Conservation (phyloP, 1,284 basidiomycete species). For the Boletellus deceptivus region DNA sequence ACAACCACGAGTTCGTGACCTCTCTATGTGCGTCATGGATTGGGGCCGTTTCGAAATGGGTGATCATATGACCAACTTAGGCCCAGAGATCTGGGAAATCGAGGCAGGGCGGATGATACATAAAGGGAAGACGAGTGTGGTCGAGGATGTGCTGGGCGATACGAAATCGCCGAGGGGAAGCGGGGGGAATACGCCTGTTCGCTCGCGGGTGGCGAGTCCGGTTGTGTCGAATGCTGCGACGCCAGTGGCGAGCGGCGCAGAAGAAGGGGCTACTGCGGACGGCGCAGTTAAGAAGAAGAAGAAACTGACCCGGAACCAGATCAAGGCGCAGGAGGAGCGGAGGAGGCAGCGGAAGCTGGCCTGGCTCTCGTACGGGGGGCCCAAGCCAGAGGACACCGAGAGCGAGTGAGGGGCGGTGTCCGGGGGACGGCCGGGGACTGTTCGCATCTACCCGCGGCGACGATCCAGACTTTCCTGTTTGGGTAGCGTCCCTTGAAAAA, state of each 20-base stretch:
- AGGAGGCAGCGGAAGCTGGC: conserved; percentile 74
- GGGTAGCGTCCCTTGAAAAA: not conserved
- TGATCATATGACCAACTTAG: conserved; percentile 38
- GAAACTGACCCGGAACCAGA: conserved; percentile 86
- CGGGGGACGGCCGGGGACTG: conserved; percentile 22
- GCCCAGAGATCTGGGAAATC: conserved; percentile 82
- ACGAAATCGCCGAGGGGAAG: conserved; percentile 66
- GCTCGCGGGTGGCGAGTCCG: conserved; percentile 64
- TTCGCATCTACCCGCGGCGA: conserved; percentile 25
- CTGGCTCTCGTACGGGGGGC: conserved; percentile 82
- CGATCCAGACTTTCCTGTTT: conserved; percentile 37
- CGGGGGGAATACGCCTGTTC: conserved; percentile 63
- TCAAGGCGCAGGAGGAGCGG: conserved; percentile 86
- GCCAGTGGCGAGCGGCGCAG: conserved; percentile 70
- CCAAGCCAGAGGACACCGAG: conserved; percentile 46
- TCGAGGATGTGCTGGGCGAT: conserved; percentile 74
- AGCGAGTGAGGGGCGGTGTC: conserved; percentile 40
- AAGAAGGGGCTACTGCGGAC: conserved; percentile 47
- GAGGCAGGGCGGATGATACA: conserved; percentile 80
- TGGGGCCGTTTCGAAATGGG: conserved; percentile 12
- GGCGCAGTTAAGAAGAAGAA: conserved; percentile 76
- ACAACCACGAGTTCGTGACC: conserved; percentile 90
- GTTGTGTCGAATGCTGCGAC: conserved; percentile 60
- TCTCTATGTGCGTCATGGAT: conserved; percentile 68
- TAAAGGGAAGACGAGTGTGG: conserved; percentile 82